These are phyloP conservation scores for Apiospora arundinis DNA, from an alignment of 2,329 filamentous ascomycete species.

Conservation along the genomic window DNA sequence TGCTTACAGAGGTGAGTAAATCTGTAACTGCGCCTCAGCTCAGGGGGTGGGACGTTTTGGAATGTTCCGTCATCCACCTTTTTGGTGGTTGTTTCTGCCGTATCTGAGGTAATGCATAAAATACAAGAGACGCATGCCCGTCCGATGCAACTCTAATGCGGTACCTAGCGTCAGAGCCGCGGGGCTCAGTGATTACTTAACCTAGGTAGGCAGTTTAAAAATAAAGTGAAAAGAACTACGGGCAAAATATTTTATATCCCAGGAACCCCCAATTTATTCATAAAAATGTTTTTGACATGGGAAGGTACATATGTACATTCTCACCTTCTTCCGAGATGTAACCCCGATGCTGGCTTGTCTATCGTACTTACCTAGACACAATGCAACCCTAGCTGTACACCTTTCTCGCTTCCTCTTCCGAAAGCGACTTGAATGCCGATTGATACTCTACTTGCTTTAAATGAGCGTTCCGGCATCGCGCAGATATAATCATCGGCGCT, in stretches of 20 bases:
- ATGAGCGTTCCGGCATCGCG: background rate
- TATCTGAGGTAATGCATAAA: slow-evolving; percentile 12
- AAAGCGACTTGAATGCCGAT: background rate
- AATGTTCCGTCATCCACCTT: slow-evolving; percentile 8
- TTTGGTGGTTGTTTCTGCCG: slow-evolving; percentile 3
- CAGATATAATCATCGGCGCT: background rate
- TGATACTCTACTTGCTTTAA: background rate
- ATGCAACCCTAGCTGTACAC: background rate
- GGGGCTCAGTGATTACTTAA: background rate
- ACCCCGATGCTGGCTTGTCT: background rate
- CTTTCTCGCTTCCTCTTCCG: background rate
- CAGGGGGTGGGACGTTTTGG: slow-evolving; percentile 14
- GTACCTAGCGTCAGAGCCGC: background rate
- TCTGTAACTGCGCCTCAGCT: background rate
- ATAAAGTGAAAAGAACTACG: background rate
- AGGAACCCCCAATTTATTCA: too few species aligned
- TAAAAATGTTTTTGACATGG: too few species aligned
- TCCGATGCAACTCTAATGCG: slow-evolving; percentile 3
- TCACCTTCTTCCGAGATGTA: background rate
- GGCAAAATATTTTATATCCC: background rate
- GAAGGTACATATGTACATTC: slow-evolving; percentile 1
- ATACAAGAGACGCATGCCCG: slow-evolving; percentile 7
- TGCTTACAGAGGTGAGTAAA: background rate
- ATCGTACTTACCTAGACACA: background rate
- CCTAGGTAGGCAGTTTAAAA: background rate